A percentile compares a stretch with the other conserved stretches of the same genome.
phyloP scores from a whole-genome alignment of 306 rosid species.

The Begonia fuchsioides region DNA sequence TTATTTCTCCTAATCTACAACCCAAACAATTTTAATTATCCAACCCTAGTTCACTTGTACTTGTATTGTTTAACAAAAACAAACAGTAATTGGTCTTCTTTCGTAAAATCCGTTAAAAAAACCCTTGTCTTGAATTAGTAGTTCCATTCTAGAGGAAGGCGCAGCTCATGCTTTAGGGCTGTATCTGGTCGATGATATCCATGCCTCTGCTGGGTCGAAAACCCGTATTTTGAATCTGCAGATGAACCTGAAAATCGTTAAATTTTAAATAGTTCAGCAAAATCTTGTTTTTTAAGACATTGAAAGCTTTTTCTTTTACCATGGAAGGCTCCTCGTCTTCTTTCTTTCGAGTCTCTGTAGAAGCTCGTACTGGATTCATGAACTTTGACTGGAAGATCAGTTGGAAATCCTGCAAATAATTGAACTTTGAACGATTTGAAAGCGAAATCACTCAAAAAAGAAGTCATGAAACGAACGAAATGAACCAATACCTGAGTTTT shows the following conservation, averaged over 20 bases:
- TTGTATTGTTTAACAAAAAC: too few species aligned
- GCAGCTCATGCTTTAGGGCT: constrained; percentile 3
- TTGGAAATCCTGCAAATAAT: neutral
- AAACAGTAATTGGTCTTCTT: too few species aligned
- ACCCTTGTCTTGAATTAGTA: constrained; percentile 21
- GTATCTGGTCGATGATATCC: too few species aligned
- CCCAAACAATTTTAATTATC: too few species aligned
- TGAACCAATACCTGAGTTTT: constrained; percentile 39
- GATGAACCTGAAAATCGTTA: too few species aligned
- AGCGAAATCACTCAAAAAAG: neutral
- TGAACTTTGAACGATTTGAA: neutral
- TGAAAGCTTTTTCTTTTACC: constrained; percentile 6
- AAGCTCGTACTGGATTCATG: too few species aligned
- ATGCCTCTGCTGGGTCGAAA: neutral
- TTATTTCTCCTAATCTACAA: too few species aligned
- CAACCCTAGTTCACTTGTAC: too few species aligned
- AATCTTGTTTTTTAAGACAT: too few species aligned
- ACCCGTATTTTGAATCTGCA: neutral
- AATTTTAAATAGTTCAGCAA: too few species aligned
- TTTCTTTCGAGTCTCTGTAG: constrained; percentile 15
- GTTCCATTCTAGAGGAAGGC: constrained; percentile 78
- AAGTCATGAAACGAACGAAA: neutral
- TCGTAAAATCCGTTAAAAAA: too few species aligned
- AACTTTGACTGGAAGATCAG: neutral
- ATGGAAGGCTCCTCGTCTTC: constrained; percentile 17